Evolutionary conservation across 2,329 filamentous ascomycete species (phyloP).

Genomic region (Fusarium pseudocircinatum): DNA sequence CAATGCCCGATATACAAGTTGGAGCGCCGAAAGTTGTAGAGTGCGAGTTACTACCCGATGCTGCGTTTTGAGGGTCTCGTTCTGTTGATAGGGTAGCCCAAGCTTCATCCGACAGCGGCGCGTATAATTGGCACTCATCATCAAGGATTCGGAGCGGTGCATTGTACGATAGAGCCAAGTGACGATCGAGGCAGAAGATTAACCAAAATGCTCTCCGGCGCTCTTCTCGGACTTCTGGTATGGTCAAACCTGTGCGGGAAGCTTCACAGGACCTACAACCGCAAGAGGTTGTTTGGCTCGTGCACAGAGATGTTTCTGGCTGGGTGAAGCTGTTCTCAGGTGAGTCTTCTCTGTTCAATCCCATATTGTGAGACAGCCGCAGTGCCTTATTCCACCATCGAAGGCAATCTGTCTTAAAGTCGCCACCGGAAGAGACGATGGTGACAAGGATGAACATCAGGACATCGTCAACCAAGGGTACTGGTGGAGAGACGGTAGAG

Average conservation of each 20-base stretch:
- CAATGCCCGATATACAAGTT: background rate
- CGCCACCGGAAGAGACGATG: background rate
- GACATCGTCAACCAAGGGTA: background rate
- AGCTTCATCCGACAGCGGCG: background rate
- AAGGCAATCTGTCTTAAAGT: background rate
- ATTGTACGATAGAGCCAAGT: background rate
- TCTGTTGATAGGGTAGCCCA: background rate
- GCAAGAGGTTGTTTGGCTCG: background rate
- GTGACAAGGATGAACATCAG: background rate
- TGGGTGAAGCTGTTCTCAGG: background rate
- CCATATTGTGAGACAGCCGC: background rate
- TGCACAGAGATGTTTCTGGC: background rate
- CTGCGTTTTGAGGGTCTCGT: accelerated
- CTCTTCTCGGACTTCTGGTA: background rate
- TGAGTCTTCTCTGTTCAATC: background rate
- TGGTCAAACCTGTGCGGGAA: background rate
- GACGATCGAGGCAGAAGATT: background rate
- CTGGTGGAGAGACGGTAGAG: background rate
- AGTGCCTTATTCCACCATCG: background rate
- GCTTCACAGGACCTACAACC: background rate
- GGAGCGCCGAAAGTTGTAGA: background rate
- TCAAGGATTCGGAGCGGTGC: background rate
- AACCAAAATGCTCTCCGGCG: background rate
- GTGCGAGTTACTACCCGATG: background rate
- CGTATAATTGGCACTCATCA: background rate